Percentiles rank a stretch among this genome's conserved stretches.
phyloP scores from a whole-genome alignment of 768 basidiomycete species.

The Naganishia vishniacii region DNA sequence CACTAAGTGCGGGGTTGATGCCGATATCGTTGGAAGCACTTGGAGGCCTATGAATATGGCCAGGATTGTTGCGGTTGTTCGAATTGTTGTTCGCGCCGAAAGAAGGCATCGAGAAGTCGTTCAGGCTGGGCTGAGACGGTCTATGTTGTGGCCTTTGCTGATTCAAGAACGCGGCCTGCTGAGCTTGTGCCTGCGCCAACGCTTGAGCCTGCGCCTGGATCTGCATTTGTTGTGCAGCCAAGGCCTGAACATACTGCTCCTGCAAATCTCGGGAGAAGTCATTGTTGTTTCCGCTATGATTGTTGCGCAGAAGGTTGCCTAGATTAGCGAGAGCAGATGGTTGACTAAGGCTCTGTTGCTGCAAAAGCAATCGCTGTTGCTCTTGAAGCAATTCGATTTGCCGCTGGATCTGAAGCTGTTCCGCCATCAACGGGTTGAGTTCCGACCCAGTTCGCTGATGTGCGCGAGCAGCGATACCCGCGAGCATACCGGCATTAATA shows the following conservation, averaged over 20 bases:
- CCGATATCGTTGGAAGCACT: conserved; percentile 16
- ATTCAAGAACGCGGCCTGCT: conserved; percentile 5
- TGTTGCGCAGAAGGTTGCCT: conserved; percentile 2
- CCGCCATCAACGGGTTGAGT: conserved; percentile 49
- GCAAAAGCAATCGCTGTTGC: conserved; percentile 46
- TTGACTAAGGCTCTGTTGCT: conserved; percentile 28
- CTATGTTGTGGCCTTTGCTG: conserved; percentile 11
- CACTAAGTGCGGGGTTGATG: not conserved
- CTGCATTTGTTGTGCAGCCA: conserved; percentile 23
- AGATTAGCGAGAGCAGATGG: conserved; percentile 7
- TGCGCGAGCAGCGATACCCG: conserved; percentile 46
- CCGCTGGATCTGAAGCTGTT: conserved; percentile 52
- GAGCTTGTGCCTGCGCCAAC: conserved; percentile 16
- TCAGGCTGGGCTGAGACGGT: conserved; percentile 12
- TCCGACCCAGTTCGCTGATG: conserved; percentile 56
- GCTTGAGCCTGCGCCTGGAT: conserved; percentile 22
- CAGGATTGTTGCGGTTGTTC: not conserved
- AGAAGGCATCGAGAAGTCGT: conserved; percentile 20
- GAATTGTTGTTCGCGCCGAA: conserved; percentile 1
- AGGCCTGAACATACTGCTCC: conserved; percentile 23
- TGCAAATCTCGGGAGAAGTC: conserved; percentile 21
- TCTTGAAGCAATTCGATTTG: conserved; percentile 49
- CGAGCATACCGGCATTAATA: conserved; percentile 43
- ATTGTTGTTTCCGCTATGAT: not conserved
- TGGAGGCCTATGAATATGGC: not conserved